Evolutionary conservation across 139 green algal species (phyloP), one percentile per base, ranked within the genome.

Genomic region (Pycnococcus provasolii): DNA sequence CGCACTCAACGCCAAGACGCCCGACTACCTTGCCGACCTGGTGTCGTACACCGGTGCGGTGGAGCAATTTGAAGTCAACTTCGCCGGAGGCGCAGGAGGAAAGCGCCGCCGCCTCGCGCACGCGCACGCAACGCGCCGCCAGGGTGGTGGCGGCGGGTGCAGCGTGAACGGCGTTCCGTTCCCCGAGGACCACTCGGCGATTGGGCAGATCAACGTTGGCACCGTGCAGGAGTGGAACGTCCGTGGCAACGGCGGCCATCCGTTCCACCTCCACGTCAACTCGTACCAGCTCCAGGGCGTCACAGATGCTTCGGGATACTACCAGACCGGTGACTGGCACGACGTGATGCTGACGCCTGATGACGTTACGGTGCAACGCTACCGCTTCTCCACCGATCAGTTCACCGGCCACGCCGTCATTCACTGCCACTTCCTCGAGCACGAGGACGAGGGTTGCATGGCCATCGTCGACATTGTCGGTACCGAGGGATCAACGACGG

Each of bases 251-350:
- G 65, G 48, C 8, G 39, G 44, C 2, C 65, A 72, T 52, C 51
- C 52, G 8, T 72, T 64, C 40, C 65, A 72, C 52, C 45, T 64
- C 15, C 65, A 72, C 52, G 52, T 72, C 50, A 72, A 72, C 52
- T 40, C 65, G n/a, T 72, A 46, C 44, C 65, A 72, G 42, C 53
- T 72, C 13, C 6, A 15, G 55, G 46, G 13, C 45, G 48, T 66
- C 41, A 53, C 42, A n/a, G 42, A 51, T 42, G 60, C 60, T 15
- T 58, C 26, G 13, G 13, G 45, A 44, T 68, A 53, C 43, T 68
- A 50, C 45, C 8, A 46, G 11, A 15, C 44, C 8, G 62, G 62
- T 40, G 62, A 68, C 45, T 68, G 62, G 62, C 62, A 68, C 62
- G 62, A 68, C 45, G 57, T 62, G 39, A 11, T 62, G 26, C 45